Evolutionary conservation across 2,329 filamentous ascomycete species (phyloP).

Genomic region (Colletotrichum sp.): DNA sequence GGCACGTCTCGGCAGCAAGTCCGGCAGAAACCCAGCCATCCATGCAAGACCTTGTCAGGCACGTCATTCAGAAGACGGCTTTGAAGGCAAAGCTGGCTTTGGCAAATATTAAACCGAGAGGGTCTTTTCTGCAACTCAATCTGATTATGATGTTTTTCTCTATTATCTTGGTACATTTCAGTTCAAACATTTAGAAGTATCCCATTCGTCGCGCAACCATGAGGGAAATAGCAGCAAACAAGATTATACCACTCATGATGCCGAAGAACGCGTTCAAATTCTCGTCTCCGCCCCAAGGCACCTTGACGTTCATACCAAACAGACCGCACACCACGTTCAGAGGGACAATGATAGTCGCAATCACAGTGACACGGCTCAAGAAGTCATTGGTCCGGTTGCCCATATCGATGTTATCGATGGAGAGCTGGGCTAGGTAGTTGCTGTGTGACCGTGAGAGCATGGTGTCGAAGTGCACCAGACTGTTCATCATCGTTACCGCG

Average conservation of each 20-base stretch:
- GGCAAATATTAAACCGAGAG: fast-evolving
- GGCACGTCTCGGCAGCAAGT: neutral
- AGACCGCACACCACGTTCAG: constrained; percentile 89
- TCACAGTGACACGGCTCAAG: constrained; percentile 91
- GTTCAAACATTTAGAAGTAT: neutral
- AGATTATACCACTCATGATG: constrained; percentile 56
- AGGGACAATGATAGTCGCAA: constrained; percentile 92
- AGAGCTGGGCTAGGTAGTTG: constrained; percentile 95
- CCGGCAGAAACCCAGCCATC: neutral
- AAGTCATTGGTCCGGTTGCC: constrained; percentile 88
- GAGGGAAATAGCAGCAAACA: constrained; percentile 53
- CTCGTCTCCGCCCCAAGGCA: constrained; percentile 65
- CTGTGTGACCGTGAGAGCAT: constrained; percentile 93
- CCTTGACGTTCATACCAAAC: constrained; percentile 84
- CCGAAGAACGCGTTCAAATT: constrained; percentile 60
- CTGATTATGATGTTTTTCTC: neutral
- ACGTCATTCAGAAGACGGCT: fast-evolving
- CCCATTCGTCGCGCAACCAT: constrained; percentile 15
- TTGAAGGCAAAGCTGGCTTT: fast-evolving
- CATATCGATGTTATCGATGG: constrained; percentile 87
- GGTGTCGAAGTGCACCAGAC: constrained; percentile 94
- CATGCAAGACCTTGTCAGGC: neutral
- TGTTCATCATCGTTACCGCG: constrained; percentile 99
- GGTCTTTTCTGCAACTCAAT: neutral
- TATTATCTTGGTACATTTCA: neutral